A percentile compares a stretch with the other conserved stretches of the same genome.
phyloP scores from a whole-genome alignment of 2,329 filamentous ascomycete species.

The Fonsecaea monophora region DNA sequence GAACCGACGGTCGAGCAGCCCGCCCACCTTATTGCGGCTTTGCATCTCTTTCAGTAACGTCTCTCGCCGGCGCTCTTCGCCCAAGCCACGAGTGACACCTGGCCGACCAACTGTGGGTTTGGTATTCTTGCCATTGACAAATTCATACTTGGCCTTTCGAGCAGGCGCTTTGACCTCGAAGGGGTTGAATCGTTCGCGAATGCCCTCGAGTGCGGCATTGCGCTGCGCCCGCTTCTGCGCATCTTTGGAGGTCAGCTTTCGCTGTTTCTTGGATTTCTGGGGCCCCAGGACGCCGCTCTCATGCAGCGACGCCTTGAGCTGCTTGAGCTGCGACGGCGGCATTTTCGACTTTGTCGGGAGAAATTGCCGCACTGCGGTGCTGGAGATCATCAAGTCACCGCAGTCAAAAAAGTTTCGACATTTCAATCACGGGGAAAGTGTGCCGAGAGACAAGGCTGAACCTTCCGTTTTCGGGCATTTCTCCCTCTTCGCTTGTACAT shows the following conservation, averaged over 20 bases:
- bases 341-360: slow-evolving; percentile 56
- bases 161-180: slow-evolving; percentile 89
- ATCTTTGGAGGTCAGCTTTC: slow-evolving; percentile 72
- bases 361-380: neutral
- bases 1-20: slow-evolving; percentile 89
- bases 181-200: slow-evolving; percentile 96
- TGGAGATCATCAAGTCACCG: slow-evolving; percentile 1
- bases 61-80: slow-evolving; percentile 82
- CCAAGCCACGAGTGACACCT: slow-evolving; percentile 80
- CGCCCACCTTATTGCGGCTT: slow-evolving; percentile 85
- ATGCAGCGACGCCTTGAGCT: slow-evolving; percentile 86
- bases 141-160: slow-evolving; percentile 81
- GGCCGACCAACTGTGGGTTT: slow-evolving; percentile 72
- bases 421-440: neutral
- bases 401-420: slow-evolving; percentile 12
- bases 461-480: neutral
- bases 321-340: slow-evolving; percentile 95
- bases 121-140: slow-evolving; percentile 70
- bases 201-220: slow-evolving; percentile 78
- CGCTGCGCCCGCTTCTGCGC: slow-evolving; percentile 78
- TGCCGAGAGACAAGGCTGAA: neutral
- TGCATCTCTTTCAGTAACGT: slow-evolving; percentile 91
- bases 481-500: neutral
- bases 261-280: slow-evolving; percentile 94
- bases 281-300: slow-evolving; percentile 90